Conservation (phyloP, 345 rosid genomes). For the Moricandia arvensis region DNA sequence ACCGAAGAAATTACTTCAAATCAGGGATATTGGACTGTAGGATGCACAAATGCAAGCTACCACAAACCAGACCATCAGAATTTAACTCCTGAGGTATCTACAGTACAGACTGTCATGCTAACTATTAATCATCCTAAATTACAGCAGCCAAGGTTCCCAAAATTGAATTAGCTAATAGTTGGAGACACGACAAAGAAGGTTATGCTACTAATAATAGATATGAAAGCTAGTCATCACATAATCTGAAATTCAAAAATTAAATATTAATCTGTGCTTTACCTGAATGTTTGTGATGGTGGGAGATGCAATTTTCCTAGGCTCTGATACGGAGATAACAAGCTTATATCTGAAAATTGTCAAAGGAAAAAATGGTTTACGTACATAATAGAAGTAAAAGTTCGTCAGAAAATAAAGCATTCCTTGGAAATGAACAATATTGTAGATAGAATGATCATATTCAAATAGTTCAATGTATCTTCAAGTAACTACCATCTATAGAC, state of each 20-base stretch:
- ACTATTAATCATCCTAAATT: slow-evolving; percentile 10
- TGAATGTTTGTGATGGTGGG: slow-evolving; percentile 82
- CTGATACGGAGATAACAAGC: slow-evolving; percentile 75
- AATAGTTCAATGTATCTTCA: background rate
- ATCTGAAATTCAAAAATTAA: background rate
- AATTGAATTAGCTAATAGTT: slow-evolving; percentile 18
- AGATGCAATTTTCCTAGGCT: slow-evolving; percentile 81
- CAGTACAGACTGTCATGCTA: background rate
- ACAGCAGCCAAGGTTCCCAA: slow-evolving; percentile 12
- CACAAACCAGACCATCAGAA: slow-evolving; percentile 15
- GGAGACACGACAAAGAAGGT: background rate
- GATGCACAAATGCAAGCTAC: background rate
- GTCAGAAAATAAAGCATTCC: background rate
- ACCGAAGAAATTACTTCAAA: background rate
- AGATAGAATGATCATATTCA: background rate
- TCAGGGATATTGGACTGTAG: background rate
- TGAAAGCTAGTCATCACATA: background rate
- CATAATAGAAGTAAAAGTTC: background rate
- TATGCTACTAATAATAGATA: background rate
- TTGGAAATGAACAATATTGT: background rate
- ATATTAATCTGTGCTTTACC: slow-evolving; percentile 45
- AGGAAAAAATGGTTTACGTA: slow-evolving; percentile 15
- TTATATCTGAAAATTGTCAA: slow-evolving; percentile 60
- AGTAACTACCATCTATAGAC: slow-evolving; percentile 3
- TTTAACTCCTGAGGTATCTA: slow-evolving; percentile 13